phyloP scores from a whole-genome alignment of 2,329 filamentous ascomycete species.

The Fusarium sp. region DNA sequence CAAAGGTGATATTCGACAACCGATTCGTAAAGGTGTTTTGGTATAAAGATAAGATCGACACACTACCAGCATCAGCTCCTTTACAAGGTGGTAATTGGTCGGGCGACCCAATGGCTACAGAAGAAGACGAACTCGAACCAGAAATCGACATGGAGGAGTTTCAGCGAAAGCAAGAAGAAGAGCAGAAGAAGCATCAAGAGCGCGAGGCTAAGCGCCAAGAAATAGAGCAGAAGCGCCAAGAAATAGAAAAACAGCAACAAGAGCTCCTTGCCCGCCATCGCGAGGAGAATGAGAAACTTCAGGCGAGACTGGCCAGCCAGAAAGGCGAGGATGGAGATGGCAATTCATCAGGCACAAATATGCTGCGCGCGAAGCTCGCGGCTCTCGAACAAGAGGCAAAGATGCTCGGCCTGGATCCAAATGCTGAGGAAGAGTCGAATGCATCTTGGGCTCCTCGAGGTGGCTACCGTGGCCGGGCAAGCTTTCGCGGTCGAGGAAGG shows the following conservation, averaged over 20 bases:
- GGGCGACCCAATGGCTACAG: slow-evolving; percentile 27
- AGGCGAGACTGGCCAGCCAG: slow-evolving; percentile 60
- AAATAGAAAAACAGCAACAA: slow-evolving; percentile 73
- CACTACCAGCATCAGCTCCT: slow-evolving; percentile 40
- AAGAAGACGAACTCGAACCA: slow-evolving; percentile 52
- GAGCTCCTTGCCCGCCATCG: slow-evolving; percentile 72
- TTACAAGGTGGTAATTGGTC: slow-evolving; percentile 44
- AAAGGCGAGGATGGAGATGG: slow-evolving; percentile 43
- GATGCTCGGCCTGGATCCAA: slow-evolving; percentile 73
- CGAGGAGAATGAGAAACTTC: slow-evolving; percentile 73
- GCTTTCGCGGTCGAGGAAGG: slow-evolving; percentile 37
- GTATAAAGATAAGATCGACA: slow-evolving; percentile 67
- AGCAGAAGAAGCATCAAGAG: slow-evolving; percentile 75
- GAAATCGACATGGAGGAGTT: slow-evolving; percentile 78
- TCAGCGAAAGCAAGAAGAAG: slow-evolving; percentile 74
- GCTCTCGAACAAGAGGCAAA: slow-evolving; percentile 79
- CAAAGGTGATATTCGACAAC: slow-evolving; percentile 86
- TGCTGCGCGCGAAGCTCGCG: slow-evolving; percentile 76
- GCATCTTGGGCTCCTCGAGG: slow-evolving; percentile 42
- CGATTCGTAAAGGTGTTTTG: slow-evolving; percentile 88
- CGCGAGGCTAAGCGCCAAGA: slow-evolving; percentile 71
- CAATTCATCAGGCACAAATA: slow-evolving; percentile 65
- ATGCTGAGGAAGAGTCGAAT: slow-evolving; percentile 56
- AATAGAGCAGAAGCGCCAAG: slow-evolving; percentile 69
- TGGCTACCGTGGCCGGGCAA: slow-evolving; percentile 48